Percentiles rank a stretch among this genome's conserved stretches.
Evolutionary conservation across 2,329 filamentous ascomycete species (phyloP).

Genomic region (Cytospora chrysosperma): DNA sequence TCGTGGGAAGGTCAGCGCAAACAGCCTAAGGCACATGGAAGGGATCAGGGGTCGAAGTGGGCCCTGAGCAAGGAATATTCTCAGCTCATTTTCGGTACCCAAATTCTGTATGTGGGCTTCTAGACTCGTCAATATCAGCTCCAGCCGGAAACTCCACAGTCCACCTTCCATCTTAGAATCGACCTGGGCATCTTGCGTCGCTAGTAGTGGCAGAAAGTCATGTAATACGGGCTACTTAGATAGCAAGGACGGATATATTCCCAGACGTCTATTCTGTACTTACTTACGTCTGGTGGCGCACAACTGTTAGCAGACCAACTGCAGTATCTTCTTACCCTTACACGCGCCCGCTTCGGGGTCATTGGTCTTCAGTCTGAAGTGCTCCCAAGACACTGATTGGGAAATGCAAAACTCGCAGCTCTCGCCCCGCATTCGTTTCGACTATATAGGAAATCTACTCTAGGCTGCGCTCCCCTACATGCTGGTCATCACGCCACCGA

Average conservation of each 20-base stretch:
- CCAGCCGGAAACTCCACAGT: not conserved
- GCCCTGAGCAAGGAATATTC: not conserved
- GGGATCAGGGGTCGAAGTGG: not conserved
- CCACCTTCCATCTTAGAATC: not conserved
- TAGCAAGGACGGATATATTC: not conserved
- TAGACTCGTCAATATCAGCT: not conserved
- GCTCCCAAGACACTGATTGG: not conserved
- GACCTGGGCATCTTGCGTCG: not conserved
- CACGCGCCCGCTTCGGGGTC: not conserved
- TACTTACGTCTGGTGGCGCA: not conserved
- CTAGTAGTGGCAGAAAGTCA: not conserved
- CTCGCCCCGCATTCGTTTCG: not conserved
- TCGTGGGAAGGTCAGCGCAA: not conserved
- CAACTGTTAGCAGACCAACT: not conserved
- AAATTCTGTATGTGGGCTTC: not conserved
- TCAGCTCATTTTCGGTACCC: not conserved
- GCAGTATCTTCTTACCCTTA: not conserved
- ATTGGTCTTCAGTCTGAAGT: not conserved
- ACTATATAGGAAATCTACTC: not conserved
- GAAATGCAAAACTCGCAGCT: not conserved
- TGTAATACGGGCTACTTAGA: too few relatives aligned
- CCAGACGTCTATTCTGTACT: too few relatives aligned
- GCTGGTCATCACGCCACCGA: slow-evolving; percentile 30
- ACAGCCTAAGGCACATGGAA: not conserved
- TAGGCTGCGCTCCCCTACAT: slow-evolving; percentile 27